Percentiles rank a stretch among this genome's conserved stretches.
Evolutionary conservation across 2,329 filamentous ascomycete genomes (phyloP).

Genomic region (Sporothrix pseudoabietina): DNA sequence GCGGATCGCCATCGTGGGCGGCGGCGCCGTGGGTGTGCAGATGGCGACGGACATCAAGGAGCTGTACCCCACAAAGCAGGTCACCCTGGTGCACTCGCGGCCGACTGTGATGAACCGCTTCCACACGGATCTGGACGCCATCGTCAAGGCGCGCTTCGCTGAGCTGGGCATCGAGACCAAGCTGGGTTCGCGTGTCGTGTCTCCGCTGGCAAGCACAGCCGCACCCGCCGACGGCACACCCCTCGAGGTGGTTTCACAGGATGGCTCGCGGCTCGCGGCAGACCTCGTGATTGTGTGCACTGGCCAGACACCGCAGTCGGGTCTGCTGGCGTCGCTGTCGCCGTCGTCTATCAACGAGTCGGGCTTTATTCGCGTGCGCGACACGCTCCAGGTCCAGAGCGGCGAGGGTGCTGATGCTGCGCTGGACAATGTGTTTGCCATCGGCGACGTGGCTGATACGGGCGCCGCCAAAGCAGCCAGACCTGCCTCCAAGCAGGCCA

Average conservation of each 20-base stretch:
- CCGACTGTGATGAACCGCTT: constrained; percentile 44
- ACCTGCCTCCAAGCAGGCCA: constrained; percentile 29
- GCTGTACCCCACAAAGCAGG: constrained; percentile 57
- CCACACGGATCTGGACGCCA: constrained; percentile 25
- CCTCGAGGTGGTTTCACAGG: constrained; percentile 20
- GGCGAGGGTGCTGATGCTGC: constrained; percentile 9
- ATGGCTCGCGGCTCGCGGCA: constrained; percentile 25
- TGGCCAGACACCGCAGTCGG: constrained; percentile 31
- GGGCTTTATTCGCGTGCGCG: constrained; percentile 29
- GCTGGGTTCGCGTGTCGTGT: constrained; percentile 29
- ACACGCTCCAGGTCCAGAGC: constrained; percentile 31
- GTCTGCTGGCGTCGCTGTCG: constrained; percentile 26
- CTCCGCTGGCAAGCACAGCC: not conserved
- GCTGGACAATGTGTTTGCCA: constrained; percentile 56
- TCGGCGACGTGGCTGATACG: constrained; percentile 64
- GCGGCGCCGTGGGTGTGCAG: constrained; percentile 54
- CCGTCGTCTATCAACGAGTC: constrained; percentile 25
- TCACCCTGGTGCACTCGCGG: constrained; percentile 62
- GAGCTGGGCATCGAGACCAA: constrained; percentile 29
- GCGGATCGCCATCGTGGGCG: constrained; percentile 56
- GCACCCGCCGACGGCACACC: constrained; percentile 3
- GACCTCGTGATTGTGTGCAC: constrained; percentile 30
- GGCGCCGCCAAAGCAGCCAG: constrained; percentile 44
- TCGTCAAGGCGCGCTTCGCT: constrained; percentile 30
- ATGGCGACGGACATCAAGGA: constrained; percentile 38